Percentiles rank a stretch among this genome's conserved stretches.
These are phyloP conservation scores for Penicillium canescens DNA, from an alignment of 495 filamentous ascomycete genomes.

Conservation along the genomic window DNA sequence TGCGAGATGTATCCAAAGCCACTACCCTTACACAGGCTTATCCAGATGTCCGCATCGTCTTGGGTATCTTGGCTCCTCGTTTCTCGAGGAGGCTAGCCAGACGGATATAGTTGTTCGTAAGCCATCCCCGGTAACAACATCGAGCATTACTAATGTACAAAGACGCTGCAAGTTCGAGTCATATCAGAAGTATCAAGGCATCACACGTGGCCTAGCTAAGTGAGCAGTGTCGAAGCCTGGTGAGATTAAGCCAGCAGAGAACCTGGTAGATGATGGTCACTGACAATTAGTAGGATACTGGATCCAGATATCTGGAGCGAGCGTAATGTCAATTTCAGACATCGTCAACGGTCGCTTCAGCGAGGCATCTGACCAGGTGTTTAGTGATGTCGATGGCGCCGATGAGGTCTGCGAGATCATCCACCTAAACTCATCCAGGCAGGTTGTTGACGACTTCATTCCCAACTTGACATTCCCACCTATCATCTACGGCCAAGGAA, in stretches of 20 bases:
- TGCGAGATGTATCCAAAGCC: conserved; percentile 57
- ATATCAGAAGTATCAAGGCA: conserved; percentile 32
- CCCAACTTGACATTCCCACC: conserved; percentile 56
- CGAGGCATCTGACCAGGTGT: too few species aligned
- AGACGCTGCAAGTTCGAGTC: conserved; percentile 44
- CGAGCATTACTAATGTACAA: background rate
- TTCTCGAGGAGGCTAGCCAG: conserved; percentile 37
- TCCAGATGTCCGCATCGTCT: conserved; percentile 41
- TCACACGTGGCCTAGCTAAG: too few species aligned
- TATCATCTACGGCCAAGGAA: conserved; percentile 69
- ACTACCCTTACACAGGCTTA: conserved; percentile 51
- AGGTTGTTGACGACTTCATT: conserved; percentile 53
- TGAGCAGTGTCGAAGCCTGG: too few species aligned
- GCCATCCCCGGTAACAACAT: conserved; percentile 2
- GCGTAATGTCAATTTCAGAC: conserved; percentile 30
- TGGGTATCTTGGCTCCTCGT: conserved; percentile 45
- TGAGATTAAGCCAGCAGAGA: too few species aligned
- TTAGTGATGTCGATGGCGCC: too few species aligned
- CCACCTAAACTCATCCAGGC: background rate
- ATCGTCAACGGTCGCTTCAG: conserved; percentile 13
- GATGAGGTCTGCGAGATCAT: too few species aligned
- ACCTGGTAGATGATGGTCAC: background rate
- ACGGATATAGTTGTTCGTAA: conserved; percentile 51
- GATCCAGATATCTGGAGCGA: conserved; percentile 36
- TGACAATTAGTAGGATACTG: conserved; percentile 24